Evolutionary conservation across 139 green algal species (phyloP).

Genomic region (Mychonastes homosphaera): DNA sequence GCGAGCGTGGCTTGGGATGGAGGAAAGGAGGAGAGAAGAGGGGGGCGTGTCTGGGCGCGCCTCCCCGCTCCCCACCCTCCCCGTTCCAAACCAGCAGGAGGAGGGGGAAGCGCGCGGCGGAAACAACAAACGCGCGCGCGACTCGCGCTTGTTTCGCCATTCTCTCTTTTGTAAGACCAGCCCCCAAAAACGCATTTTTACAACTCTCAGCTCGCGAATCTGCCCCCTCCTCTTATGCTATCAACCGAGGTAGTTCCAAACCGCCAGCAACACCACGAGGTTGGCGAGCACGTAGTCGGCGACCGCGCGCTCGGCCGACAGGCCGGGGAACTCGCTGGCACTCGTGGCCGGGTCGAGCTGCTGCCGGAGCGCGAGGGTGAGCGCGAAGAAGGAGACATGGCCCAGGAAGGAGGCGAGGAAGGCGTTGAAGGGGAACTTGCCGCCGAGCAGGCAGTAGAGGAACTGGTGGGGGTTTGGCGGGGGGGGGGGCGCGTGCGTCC

Average conservation of each 20-base stretch:
- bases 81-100: too few relatives aligned
- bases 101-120: too few relatives aligned
- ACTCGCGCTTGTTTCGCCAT: too few relatives aligned
- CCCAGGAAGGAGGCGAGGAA: conserved; percentile 70
- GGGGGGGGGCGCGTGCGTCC: background rate
- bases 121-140: too few relatives aligned
- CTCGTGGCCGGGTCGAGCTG: background rate
- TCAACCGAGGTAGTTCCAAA: conserved; percentile 70
- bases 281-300: conserved; percentile 67
- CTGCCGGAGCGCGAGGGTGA: conserved; percentile 31
- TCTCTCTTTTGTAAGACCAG: too few relatives aligned
- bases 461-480: conserved; percentile 38
- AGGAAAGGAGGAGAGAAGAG: too few relatives aligned
- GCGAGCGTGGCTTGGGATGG: too few relatives aligned
- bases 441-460: conserved; percentile 59
- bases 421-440: conserved; percentile 81
- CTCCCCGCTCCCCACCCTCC: too few relatives aligned
- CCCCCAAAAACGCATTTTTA: too few relatives aligned
- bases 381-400: conserved; percentile 60
- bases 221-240: too few relatives aligned
- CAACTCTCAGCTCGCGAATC: too few relatives aligned
- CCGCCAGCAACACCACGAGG: conserved; percentile 52
- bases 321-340: conserved; percentile 32
- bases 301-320: conserved; percentile 54
- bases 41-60: too few relatives aligned